Conservation (phyloP, 2,329 filamentous ascomycete species). For the Cordyceps militaris region DNA sequence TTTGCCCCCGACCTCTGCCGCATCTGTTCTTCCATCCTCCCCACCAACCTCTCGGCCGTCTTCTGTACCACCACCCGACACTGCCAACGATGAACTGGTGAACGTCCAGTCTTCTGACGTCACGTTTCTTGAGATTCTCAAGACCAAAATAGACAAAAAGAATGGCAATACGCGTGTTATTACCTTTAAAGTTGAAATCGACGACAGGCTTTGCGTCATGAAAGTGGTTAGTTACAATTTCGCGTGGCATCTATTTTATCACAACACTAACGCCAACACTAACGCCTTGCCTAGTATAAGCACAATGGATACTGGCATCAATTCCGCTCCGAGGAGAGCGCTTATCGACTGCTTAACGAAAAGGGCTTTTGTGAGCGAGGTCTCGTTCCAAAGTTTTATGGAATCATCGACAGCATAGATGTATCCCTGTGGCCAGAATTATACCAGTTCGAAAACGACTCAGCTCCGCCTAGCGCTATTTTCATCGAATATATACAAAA, state of each 20-base stretch:
- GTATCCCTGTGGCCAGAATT: background rate
- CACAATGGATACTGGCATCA: background rate
- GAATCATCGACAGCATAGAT: background rate
- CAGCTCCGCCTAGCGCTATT: background rate
- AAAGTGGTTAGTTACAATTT: background rate
- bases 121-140: background rate
- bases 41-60: background rate
- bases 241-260: background rate
- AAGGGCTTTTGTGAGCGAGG: background rate
- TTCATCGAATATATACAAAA: background rate
- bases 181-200: background rate
- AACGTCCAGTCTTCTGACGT: background rate
- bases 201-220: background rate
- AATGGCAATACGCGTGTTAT: background rate
- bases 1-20: background rate
- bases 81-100: constrained; percentile 15
- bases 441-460: background rate
- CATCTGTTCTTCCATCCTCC: background rate
- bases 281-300: background rate
- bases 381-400: background rate
- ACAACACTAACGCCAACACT: background rate
- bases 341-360: background rate
- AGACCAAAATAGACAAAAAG: background rate
- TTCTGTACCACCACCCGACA: background rate
- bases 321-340: background rate